These are phyloP conservation scores for Fusarium xyrophilum DNA, from an alignment of 2,329 filamentous ascomycete species.

Conservation along the genomic window DNA sequence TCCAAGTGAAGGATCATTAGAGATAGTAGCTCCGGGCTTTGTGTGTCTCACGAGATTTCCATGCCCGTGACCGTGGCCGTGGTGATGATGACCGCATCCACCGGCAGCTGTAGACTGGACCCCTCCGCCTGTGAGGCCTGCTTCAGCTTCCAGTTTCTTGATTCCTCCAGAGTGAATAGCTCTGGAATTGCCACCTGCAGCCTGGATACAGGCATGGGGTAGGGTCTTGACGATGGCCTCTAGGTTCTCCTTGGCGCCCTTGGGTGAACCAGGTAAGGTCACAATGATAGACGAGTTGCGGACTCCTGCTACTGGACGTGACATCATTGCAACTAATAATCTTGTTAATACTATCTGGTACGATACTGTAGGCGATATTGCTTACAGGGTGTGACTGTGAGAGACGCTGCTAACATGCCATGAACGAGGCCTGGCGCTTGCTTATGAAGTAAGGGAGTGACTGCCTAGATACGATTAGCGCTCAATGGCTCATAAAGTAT, in stretches of 20 bases:
- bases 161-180: constrained; percentile 80
- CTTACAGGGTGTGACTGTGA: constrained; percentile 89
- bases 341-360: constrained; percentile 13
- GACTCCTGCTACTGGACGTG: constrained; percentile 88
- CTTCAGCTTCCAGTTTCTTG: constrained; percentile 83
- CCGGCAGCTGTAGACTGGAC: constrained; percentile 44
- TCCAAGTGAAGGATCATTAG: constrained; percentile 67
- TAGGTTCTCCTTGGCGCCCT: constrained; percentile 93
- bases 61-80: constrained; percentile 64
- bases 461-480: constrained; percentile 58
- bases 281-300: constrained; percentile 82
- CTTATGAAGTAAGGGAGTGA: constrained; percentile 80
- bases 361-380: constrained; percentile 8
- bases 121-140: constrained; percentile 62
- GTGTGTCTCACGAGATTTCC: constrained; percentile 77
- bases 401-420: constrained; percentile 86
- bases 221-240: constrained; percentile 87
- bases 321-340: constrained; percentile 88
- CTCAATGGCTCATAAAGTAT: background rate
- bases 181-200: constrained; percentile 82
- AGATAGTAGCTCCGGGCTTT: constrained; percentile 62
- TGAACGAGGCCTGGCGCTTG: constrained; percentile 92
- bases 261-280: constrained; percentile 92
- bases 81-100: constrained; percentile 60
- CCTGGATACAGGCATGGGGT: constrained; percentile 93